A percentile compares a stretch with the other conserved stretches of the same genome.
Conservation (phyloP, 2,329 filamentous ascomycete genomes). For the Beauveria pseudobassiana region DNA sequence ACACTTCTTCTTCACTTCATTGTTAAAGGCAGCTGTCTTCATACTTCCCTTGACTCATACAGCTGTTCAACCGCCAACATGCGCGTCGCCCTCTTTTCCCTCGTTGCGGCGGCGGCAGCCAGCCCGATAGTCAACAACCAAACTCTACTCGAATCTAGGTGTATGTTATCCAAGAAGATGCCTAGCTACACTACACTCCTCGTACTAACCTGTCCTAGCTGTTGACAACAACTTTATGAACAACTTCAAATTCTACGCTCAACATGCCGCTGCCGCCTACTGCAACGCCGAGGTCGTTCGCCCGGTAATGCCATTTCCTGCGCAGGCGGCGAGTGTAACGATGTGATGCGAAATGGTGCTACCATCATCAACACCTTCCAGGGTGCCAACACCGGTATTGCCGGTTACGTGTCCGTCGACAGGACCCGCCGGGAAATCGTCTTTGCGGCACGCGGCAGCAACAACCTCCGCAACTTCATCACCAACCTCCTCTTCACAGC, state of each 20-base stretch:
- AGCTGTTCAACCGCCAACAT: conserved; percentile 12
- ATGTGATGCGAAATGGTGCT: conserved; percentile 34
- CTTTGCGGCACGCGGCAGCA: conserved; percentile 51
- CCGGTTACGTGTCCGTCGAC: conserved; percentile 47
- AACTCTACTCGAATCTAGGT: conserved; percentile 24
- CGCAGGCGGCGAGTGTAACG: conserved; percentile 33
- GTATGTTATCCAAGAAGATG: conserved; percentile 18
- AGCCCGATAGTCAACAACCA: conserved; percentile 20
- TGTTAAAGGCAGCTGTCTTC: neutral
- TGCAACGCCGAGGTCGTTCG: conserved; percentile 38
- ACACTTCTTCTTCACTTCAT: neutral
- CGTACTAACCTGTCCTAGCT: conserved; percentile 5
- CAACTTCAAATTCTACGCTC: conserved; percentile 39
- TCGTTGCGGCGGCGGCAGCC: conserved; percentile 20
- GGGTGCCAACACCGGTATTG: conserved; percentile 36
- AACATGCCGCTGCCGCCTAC: conserved; percentile 46
- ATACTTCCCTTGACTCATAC: neutral
- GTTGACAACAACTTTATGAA: conserved; percentile 26
- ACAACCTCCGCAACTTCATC: conserved; percentile 54
- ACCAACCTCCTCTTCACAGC: conserved; percentile 37
- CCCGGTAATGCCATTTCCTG: conserved; percentile 37
- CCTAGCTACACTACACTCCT: too few species aligned
- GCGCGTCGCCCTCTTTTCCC: conserved; percentile 20
- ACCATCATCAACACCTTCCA: conserved; percentile 36
- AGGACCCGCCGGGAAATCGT: conserved; percentile 44